Percentiles rank a stretch among this genome's conserved stretches.
Conservation (phyloP, 768 basidiomycete genomes). For the Lactifluus echinatus region DNA sequence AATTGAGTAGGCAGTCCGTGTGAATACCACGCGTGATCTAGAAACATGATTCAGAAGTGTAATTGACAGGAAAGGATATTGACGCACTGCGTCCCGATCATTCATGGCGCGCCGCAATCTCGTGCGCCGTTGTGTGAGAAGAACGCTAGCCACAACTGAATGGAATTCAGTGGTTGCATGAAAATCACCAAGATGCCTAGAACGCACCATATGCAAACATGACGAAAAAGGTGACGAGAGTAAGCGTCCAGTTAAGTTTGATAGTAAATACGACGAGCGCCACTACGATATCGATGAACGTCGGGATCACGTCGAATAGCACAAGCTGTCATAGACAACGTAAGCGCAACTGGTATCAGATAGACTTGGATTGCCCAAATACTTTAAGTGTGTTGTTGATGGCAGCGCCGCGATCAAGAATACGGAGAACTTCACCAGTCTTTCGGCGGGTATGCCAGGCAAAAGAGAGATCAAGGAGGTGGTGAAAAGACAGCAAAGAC, state of each 20-base stretch:
- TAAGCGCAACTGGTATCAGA: constrained; percentile 1
- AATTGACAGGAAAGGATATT: not conserved
- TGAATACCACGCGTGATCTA: constrained; percentile 75
- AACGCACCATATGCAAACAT: constrained; percentile 62
- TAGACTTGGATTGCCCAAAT: not conserved
- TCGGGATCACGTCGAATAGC: constrained; percentile 78
- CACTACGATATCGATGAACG: constrained; percentile 68
- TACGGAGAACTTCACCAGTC: constrained; percentile 78
- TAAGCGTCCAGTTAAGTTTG: constrained; percentile 57
- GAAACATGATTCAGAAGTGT: not conserved
- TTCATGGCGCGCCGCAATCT: constrained; percentile 72
- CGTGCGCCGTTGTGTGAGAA: constrained; percentile 67
- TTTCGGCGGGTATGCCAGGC: constrained; percentile 75
- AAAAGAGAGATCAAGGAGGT: constrained; percentile 79
- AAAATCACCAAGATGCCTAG: not conserved
- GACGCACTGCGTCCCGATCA: constrained; percentile 64
- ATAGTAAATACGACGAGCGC: constrained; percentile 61
- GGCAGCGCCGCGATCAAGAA: constrained; percentile 75
- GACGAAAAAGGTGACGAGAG: constrained; percentile 58
- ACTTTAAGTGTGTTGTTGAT: constrained; percentile 78
- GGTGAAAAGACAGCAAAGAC: constrained; percentile 79
- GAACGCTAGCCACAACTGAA: constrained; percentile 39
- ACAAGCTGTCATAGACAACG: constrained; percentile 42
- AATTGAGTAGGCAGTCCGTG: constrained; percentile 72
- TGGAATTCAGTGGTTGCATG: constrained; percentile 5